Evolutionary conservation across 2,329 filamentous ascomycete species (phyloP), one percentile per base, ranked within the genome.

Genomic region (Conoideocrella luteorostrata): DNA sequence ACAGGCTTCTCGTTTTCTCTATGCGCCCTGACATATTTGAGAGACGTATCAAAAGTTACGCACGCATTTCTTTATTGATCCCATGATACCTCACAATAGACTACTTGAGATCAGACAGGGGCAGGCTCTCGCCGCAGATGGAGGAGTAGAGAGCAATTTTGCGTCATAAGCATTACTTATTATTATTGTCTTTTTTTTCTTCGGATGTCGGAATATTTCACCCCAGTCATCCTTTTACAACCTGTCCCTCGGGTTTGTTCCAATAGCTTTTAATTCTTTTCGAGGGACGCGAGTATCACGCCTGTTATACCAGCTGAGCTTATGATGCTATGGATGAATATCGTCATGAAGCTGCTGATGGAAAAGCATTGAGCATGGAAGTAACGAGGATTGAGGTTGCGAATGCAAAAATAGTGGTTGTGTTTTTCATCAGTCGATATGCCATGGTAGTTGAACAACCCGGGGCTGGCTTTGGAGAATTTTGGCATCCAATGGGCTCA

Each of bases 41-140:
- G 61, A 65, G 66, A 65, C 66, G 53, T 56, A 56, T 61, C 67
- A 71, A 71, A 71, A 54, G 68, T 67, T 69, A 63, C 63, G 59
- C 58, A 56, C 59, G 59, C 62, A 63, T 67, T 62, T 61, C 21
- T 15, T 38, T 36, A 40, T 43, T 58, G 57, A 62, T 64, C 63
- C 44, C 64, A 71, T 71, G 70, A 74, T 73, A 73, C 71, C 69
- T 71, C 58, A 59, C 59, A 59, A 69, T 71, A 71, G 68, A 71
- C 59, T 56, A 60, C 58, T 52, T 50, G 53, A 56, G 60, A 56
- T 58, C 57, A 53, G 42, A 46, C 42, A 46, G 41, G 45, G 45
- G 39, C 40, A 41, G 51, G 51, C 60, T 59, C 57, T 58, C 56
- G 53, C 50, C 52, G 50, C 24, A 58, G 56, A 56, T 54, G 56